Evolutionary conservation across 306 rosid genomes (phyloP).

Genomic region (Quercus wislizeni): DNA sequence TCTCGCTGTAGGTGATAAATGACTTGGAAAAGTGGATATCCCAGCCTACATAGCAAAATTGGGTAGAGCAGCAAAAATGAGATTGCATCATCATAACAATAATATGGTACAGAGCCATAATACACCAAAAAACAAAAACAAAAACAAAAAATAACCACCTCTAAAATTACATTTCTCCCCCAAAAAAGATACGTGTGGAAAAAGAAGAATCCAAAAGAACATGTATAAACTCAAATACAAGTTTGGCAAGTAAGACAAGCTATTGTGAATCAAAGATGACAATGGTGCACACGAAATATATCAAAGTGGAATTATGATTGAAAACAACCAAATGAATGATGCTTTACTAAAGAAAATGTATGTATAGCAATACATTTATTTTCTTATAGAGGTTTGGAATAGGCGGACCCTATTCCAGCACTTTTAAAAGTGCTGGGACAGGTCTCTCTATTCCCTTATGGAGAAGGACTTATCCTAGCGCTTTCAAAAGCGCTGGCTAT

Average conservation of each 20-base stretch:
- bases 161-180: background rate
- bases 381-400: constrained; percentile 18
- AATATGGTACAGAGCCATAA: too few species aligned
- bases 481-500: too few species aligned
- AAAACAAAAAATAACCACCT: background rate
- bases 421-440: too few species aligned
- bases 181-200: background rate
- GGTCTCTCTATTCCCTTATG: too few species aligned
- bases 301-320: background rate
- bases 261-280: background rate
- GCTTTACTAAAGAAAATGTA: background rate
- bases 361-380: constrained; percentile 56
- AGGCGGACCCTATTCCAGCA: too few species aligned
- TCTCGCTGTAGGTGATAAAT: constrained; percentile 83
- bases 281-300: background rate
- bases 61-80: background rate
- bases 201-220: background rate
- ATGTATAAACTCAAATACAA: background rate
- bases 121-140: background rate
- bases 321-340: background rate
- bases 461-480: too few species aligned
- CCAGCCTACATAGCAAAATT: constrained; percentile 57
- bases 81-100: too few species aligned
- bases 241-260: background rate
- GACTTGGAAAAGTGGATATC: constrained; percentile 84